Evolutionary conservation across 305 asterid species (phyloP).

Genomic region (Fraxinus velutina): DNA sequence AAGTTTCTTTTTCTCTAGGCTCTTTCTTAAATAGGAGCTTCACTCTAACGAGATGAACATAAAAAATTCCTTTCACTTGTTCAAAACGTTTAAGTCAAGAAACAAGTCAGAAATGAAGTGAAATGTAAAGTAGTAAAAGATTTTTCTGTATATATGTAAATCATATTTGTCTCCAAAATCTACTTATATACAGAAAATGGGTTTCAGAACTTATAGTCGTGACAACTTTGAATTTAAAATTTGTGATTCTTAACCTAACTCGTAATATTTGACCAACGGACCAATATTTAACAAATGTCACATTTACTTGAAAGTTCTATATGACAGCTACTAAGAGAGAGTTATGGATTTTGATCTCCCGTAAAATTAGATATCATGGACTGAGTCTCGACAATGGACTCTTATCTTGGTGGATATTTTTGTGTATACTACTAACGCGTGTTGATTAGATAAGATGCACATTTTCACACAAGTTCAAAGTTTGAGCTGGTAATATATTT

Average conservation of each 20-base stretch:
- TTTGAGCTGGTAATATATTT: no score
- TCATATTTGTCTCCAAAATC: no score
- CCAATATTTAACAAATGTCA: not conserved
- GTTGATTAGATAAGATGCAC: no score
- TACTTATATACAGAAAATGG: no score
- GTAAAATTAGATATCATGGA: not conserved
- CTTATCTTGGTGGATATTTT: no score
- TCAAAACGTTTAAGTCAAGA: not conserved
- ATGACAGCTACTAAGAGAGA: not conserved
- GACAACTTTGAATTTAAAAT: not conserved
- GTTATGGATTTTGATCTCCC: not conserved
- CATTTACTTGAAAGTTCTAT: not conserved
- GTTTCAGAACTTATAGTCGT: no score
- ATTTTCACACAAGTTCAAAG: no score
- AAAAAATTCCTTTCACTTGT: not conserved
- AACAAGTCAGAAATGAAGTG: not conserved
- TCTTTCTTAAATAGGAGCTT: not conserved
- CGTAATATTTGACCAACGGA: not conserved
- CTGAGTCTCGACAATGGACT: no score
- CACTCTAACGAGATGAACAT: not conserved
- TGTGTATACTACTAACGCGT: no score
- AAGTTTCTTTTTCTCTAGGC: not conserved
- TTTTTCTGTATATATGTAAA: no score
- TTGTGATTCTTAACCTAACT: not conserved
- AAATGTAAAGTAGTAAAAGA: no score